These are phyloP conservation scores for Prosopis cineraria DNA, from an alignment of 306 rosid genomes.

Conservation along the genomic window DNA sequence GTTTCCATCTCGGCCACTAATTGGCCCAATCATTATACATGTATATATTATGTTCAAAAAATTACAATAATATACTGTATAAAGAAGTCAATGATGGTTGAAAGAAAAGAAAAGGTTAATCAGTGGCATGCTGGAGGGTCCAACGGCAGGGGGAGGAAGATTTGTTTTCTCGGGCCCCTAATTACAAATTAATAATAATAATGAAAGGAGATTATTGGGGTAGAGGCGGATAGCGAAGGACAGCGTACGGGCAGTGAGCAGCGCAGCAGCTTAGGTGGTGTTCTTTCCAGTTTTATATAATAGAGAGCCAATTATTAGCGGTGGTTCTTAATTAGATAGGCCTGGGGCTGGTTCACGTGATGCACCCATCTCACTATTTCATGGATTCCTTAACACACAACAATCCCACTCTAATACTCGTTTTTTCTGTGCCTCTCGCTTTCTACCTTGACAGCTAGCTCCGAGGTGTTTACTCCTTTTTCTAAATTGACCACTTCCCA, in stretches of 20 bases:
- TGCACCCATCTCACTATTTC: background rate
- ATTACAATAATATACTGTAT: too few relatives aligned
- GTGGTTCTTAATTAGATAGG: conserved; percentile 19
- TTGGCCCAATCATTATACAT: conserved; percentile 25
- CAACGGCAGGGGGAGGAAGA: conserved; percentile 27
- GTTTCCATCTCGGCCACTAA: conserved; percentile 29
- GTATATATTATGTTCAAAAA: too few relatives aligned
- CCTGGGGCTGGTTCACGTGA: conserved; percentile 36
- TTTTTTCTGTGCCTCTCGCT: conserved; percentile 7
- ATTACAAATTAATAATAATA: conserved; percentile 8
- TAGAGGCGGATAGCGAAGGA: background rate
- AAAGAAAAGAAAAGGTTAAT: background rate
- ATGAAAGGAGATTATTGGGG: background rate
- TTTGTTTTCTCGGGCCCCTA: conserved; percentile 76
- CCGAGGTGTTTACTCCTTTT: background rate
- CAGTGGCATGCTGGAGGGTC: conserved; percentile 21
- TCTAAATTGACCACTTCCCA: conserved; percentile 28
- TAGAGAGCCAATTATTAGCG: conserved; percentile 29
- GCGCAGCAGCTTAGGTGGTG: background rate
- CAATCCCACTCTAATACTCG: background rate
- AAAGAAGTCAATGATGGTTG: conserved; percentile 16
- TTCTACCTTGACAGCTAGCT: conserved; percentile 27
- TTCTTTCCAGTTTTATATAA: conserved; percentile 22
- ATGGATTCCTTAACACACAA: background rate
- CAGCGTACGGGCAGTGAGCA: conserved; percentile 8